Conservation (phyloP, 2,329 filamentous ascomycete genomes). For the Aspergillus sp. region DNA sequence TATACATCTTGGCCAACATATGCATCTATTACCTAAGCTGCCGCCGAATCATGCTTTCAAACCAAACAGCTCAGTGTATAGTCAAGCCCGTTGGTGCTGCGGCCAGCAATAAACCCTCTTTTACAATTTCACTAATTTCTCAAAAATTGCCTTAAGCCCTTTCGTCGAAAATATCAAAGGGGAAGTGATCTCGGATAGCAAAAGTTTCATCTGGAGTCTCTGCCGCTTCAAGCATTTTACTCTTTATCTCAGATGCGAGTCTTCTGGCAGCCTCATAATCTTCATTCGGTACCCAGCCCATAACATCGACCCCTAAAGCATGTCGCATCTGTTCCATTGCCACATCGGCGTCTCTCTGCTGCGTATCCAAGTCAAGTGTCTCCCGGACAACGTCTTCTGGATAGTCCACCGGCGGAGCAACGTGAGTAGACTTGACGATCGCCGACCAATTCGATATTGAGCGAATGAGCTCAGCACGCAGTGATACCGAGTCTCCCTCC, state of each 20-base stretch:
- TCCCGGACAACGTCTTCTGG: constrained; percentile 14
- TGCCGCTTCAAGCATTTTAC: constrained; percentile 22
- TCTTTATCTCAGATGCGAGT: constrained; percentile 21
- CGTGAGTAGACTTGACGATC: neutral
- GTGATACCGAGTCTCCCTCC: constrained; percentile 27
- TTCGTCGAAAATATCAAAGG: constrained; percentile 21
- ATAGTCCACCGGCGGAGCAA: constrained; percentile 20
- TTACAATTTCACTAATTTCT: too few species aligned
- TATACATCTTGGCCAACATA: too few species aligned
- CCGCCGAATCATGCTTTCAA: too few species aligned
- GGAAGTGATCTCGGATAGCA: constrained; percentile 18
- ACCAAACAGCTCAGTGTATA: too few species aligned
- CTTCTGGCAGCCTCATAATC: constrained; percentile 23
- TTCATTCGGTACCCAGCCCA: constrained; percentile 29
- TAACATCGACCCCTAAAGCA: constrained; percentile 21
- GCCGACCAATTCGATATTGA: constrained; percentile 19
- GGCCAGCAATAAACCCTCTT: too few species aligned
- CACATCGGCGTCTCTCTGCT: constrained; percentile 24
- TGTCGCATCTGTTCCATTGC: constrained; percentile 23
- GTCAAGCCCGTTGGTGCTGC: too few species aligned
- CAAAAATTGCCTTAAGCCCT: constrained; percentile 1
- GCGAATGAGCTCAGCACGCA: constrained; percentile 28
- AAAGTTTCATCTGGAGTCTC: constrained; percentile 19
- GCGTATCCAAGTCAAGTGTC: constrained; percentile 16
- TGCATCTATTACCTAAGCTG: too few species aligned